Evolutionary conservation across 148 eudicot species (phyloP).

Genomic region (Fallopia convolvulus): DNA sequence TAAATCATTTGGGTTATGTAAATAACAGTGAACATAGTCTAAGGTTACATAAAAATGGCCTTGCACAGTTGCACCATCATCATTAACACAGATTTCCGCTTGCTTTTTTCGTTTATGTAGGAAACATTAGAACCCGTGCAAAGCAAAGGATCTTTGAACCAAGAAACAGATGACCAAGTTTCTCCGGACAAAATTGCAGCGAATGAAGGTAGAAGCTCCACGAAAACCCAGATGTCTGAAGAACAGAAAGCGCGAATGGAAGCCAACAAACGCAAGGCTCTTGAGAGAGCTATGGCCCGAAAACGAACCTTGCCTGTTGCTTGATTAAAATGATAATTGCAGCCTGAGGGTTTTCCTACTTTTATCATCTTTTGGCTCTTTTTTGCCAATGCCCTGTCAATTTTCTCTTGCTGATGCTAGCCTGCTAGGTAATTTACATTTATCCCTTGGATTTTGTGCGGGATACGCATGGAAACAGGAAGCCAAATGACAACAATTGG

Average conservation of each 20-base stretch:
- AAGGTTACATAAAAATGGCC: not conserved
- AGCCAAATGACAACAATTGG: no score
- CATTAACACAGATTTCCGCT: not conserved
- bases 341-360: not conserved
- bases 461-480: not conserved
- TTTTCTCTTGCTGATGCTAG: not conserved
- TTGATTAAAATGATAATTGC: constrained; percentile 5
- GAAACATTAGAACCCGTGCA: constrained; percentile 21
- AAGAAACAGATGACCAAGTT: not conserved
- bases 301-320: constrained; percentile 24
- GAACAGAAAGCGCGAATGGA: constrained; percentile 63
- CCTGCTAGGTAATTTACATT: not conserved
- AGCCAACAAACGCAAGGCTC: constrained; percentile 52
- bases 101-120: constrained; percentile 21
- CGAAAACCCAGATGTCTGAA: constrained; percentile 30
- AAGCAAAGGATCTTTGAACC: constrained; percentile 9
- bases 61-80: not conserved
- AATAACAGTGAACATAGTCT: not conserved
- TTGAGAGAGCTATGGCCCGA: constrained; percentile 57
- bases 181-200: constrained; percentile 14
- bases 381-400: not conserved
- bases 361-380: not conserved
- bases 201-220: constrained; percentile 11
- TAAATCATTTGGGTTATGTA: not conserved
- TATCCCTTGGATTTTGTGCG: not conserved